phyloP scores from a whole-genome alignment of 352 stramenopile species.

The Phytophthora europaea region DNA sequence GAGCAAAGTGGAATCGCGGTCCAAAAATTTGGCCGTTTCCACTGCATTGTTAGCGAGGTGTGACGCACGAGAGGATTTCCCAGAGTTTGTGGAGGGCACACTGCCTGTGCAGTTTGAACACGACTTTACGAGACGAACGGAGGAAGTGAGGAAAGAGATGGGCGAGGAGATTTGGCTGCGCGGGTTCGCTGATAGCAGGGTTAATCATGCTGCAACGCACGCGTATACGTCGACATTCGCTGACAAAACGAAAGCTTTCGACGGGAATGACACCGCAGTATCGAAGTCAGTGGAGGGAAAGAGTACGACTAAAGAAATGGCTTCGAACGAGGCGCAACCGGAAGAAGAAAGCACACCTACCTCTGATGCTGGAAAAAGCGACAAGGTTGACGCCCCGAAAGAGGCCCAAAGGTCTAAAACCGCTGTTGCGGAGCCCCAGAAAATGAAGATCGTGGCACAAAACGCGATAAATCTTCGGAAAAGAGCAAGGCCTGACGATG shows the following conservation, averaged over 20 bases:
- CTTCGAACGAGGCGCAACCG: not conserved
- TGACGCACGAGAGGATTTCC: slow-evolving; percentile 55
- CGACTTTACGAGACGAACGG: slow-evolving; percentile 34
- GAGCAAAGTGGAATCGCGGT: slow-evolving; percentile 1
- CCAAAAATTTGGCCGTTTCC: slow-evolving; percentile 43
- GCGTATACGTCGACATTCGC: slow-evolving; percentile 18
- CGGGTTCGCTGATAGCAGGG: slow-evolving; percentile 54
- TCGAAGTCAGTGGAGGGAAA: not conserved
- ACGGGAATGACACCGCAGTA: not conserved
- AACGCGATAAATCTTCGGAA: slow-evolving; percentile 1
- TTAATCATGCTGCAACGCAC: slow-evolving; percentile 45
- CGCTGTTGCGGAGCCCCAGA: not conserved
- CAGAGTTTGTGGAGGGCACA: slow-evolving; percentile 58
- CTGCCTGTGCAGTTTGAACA: slow-evolving; percentile 49
- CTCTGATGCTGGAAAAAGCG: not conserved
- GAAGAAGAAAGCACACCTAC: not conserved
- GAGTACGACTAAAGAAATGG: not conserved
- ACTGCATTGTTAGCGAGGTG: slow-evolving; percentile 44
- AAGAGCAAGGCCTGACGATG: not conserved
- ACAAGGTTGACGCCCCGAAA: not conserved
- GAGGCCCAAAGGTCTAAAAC: not conserved
- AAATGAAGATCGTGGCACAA: not conserved
- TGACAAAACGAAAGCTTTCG: not conserved
- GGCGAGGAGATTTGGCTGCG: slow-evolving; percentile 51
- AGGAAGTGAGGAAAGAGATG: slow-evolving; percentile 44